Evolutionary conservation across 2,329 filamentous ascomycete genomes (phyloP).

Genomic region (Cladosporium sp.): DNA sequence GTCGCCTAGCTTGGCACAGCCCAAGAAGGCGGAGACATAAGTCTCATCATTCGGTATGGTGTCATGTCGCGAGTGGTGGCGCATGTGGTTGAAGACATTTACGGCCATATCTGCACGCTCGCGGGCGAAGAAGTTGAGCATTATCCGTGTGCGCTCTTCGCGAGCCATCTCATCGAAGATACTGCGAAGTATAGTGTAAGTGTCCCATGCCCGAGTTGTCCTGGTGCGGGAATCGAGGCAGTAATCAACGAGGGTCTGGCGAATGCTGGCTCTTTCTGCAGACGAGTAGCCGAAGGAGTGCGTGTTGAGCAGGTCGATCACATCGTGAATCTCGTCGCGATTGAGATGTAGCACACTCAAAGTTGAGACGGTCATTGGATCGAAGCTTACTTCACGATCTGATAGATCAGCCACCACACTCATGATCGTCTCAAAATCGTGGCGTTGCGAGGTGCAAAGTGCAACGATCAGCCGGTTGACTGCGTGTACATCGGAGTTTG

Average conservation of each 20-base stretch:
- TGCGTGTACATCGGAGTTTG: constrained; percentile 60
- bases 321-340: constrained; percentile 74
- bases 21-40: constrained; percentile 76
- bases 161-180: constrained; percentile 64
- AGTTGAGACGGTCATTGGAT: constrained; percentile 70
- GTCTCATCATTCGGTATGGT: constrained; percentile 70
- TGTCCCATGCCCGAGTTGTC: constrained; percentile 65
- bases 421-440: constrained; percentile 70
- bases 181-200: constrained; percentile 59
- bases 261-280: constrained; percentile 66
- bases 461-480: constrained; percentile 72
- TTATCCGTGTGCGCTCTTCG: constrained; percentile 66
- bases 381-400: constrained; percentile 66
- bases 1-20: constrained; percentile 52
- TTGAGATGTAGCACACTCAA: constrained; percentile 74
- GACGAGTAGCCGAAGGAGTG: constrained; percentile 71
- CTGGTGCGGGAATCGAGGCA: constrained; percentile 63
- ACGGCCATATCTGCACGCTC: constrained; percentile 80
- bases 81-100: constrained; percentile 90
- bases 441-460: constrained; percentile 60
- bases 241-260: constrained; percentile 66
- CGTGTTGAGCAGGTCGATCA: constrained; percentile 77
- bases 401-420: constrained; percentile 73
- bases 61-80: constrained; percentile 64
- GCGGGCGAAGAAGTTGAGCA: constrained; percentile 80